phyloP scores from a whole-genome alignment of 371 early-diverging fungal genomes.

The Entomophthora muscae region DNA sequence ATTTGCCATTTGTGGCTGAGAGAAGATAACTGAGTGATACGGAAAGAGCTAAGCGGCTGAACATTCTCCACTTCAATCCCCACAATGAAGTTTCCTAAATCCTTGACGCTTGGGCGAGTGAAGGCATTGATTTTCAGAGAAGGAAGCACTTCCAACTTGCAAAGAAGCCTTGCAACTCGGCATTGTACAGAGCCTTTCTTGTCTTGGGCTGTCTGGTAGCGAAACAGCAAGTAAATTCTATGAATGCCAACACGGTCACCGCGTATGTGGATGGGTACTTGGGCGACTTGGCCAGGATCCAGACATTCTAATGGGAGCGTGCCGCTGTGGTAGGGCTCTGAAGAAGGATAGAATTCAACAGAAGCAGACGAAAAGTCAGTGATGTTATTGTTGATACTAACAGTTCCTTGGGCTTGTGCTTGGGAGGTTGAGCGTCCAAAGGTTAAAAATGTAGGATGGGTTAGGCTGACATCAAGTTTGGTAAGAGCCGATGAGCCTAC shows the following conservation, averaged over 20 bases:
- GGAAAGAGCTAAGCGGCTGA: conserved; percentile 34
- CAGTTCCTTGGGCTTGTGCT: not conserved
- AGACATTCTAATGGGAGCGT: conserved; percentile 16
- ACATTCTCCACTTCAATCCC: conserved; percentile 78
- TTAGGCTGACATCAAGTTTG: conserved; percentile 48
- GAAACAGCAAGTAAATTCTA: conserved; percentile 44
- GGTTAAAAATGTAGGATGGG: conserved; percentile 74
- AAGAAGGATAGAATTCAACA: not conserved
- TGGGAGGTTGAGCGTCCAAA: conserved; percentile 22
- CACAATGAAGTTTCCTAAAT: conserved; percentile 60
- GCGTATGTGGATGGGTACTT: conserved; percentile 74
- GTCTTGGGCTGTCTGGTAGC: conserved; percentile 28
- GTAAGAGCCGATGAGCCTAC: conserved; percentile 56
- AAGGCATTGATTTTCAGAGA: conserved; percentile 84
- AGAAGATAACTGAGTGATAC: conserved; percentile 48
- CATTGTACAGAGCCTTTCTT: conserved; percentile 13
- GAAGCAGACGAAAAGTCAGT: not conserved
- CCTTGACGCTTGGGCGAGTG: conserved; percentile 60
- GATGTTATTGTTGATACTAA: not conserved
- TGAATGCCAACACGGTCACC: conserved; percentile 83
- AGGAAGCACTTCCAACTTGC: conserved; percentile 43
- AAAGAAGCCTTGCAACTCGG: conserved; percentile 45
- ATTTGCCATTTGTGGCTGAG: conserved; percentile 56
- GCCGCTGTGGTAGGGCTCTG: not conserved
- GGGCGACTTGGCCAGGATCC: conserved; percentile 45